Evolutionary conservation across 2,329 filamentous ascomycete species (phyloP).

Genomic region (Leptographium lundbergii): DNA sequence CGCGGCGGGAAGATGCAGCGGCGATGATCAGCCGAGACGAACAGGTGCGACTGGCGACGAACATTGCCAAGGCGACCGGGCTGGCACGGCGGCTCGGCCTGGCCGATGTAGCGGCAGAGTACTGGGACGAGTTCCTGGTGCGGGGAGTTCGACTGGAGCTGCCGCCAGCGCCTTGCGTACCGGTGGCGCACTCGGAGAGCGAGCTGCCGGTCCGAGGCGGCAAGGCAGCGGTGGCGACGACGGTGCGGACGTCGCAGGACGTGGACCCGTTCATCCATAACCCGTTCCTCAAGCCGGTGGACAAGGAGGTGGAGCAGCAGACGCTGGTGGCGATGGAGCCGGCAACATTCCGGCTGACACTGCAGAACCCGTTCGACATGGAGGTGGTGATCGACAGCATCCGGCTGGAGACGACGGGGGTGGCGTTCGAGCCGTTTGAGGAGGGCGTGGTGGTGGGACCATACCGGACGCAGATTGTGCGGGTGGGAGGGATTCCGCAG

Average conservation of each 20-base stretch:
- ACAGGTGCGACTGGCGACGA: constrained; percentile 70
- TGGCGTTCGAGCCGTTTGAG: constrained; percentile 25
- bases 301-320: constrained; percentile 47
- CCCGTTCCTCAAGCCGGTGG: constrained; percentile 63
- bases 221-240: constrained; percentile 6
- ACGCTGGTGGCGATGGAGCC: constrained; percentile 69
- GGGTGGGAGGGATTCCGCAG: constrained; percentile 55
- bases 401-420: constrained; percentile 59
- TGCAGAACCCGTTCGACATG: constrained; percentile 92
- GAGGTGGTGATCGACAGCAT: constrained; percentile 82
- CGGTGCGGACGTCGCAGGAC: constrained; percentile 42
- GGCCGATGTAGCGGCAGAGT: constrained; percentile 57
- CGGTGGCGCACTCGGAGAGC: constrained; percentile 51
- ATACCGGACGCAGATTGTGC: constrained; percentile 69
- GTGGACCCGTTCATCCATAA: constrained; percentile 91
- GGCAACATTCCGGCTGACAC: constrained; percentile 64
- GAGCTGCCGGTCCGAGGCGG: constrained; percentile 29
- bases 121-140: constrained; percentile 94
- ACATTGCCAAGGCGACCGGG: constrained; percentile 70
- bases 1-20: constrained; percentile 54
- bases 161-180: constrained; percentile 42
- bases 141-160: constrained; percentile 62
- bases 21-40: constrained; percentile 68
- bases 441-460: constrained; percentile 62
- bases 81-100: constrained; percentile 67